phyloP scores from a whole-genome alignment of 352 stramenopile genomes.

The Aphanomyces euteiches region DNA sequence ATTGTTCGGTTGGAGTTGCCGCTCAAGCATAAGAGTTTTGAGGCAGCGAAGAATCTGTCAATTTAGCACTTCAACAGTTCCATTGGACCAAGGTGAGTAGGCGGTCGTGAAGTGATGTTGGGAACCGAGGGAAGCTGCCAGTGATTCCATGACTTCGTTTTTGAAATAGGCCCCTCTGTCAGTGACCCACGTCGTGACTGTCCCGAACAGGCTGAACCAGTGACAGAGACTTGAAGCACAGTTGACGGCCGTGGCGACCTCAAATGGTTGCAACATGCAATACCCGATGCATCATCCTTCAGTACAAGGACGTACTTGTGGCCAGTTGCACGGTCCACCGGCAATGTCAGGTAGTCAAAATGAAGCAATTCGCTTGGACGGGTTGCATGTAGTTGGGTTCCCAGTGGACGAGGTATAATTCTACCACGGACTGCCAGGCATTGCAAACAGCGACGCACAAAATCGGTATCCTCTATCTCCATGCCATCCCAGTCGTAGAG shows the following conservation, averaged over 20 bases:
- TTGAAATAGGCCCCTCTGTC: neutral
- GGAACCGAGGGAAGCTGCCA: neutral
- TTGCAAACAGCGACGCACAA: constrained; percentile 12
- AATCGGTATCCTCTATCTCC: neutral
- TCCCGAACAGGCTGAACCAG: neutral
- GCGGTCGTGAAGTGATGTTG: neutral
- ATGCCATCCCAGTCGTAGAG: constrained; percentile 30
- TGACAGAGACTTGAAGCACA: neutral
- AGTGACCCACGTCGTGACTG: neutral
- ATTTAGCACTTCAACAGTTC: no score
- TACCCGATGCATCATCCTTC: constrained; percentile 41
- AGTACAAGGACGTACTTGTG: constrained; percentile 37
- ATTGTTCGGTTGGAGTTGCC: no score
- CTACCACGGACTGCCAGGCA: constrained; percentile 24
- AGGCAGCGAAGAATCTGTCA: no score
- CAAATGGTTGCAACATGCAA: neutral
- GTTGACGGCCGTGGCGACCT: neutral
- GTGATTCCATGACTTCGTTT: neutral
- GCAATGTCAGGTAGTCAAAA: constrained; percentile 40
- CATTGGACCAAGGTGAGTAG: neutral
- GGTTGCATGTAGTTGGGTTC: constrained; percentile 31
- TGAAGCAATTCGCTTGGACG: constrained; percentile 40
- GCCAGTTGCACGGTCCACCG: constrained; percentile 3
- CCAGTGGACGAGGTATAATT: constrained; percentile 29
- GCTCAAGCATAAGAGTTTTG: no score